Evolutionary conservation across 2,329 filamentous ascomycete genomes (phyloP).

Genomic region (Hymenoscyphus salicellus): DNA sequence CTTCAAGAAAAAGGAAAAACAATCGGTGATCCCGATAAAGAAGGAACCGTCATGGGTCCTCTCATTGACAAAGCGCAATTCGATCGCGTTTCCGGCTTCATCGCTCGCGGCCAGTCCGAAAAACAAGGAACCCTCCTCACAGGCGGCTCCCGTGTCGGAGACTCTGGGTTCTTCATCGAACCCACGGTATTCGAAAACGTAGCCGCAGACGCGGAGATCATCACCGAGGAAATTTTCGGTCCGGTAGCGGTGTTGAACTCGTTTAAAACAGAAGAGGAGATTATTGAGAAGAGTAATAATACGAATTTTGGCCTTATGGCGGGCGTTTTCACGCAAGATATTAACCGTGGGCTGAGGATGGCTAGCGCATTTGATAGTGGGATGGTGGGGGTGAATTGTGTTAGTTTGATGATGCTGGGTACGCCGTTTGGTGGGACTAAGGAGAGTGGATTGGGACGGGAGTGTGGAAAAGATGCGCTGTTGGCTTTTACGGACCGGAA

Average conservation of each 20-base stretch:
- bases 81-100: slow-evolving; percentile 24
- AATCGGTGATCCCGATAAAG: slow-evolving; percentile 59
- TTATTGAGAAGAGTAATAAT: slow-evolving; percentile 52
- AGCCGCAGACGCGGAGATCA: slow-evolving; percentile 39
- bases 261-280: slow-evolving; percentile 57
- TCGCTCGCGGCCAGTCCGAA: slow-evolving; percentile 21
- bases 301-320: slow-evolving; percentile 55
- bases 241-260: slow-evolving; percentile 58
- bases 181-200: slow-evolving; percentile 34
- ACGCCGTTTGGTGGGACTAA: slow-evolving; percentile 28
- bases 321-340: slow-evolving; percentile 51
- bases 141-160: slow-evolving; percentile 16
- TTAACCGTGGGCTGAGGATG: slow-evolving; percentile 38
- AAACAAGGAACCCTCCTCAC: slow-evolving; percentile 28
- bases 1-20: slow-evolving; percentile 55
- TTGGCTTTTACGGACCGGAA: slow-evolving; percentile 24
- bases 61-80: slow-evolving; percentile 43
- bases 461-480: slow-evolving; percentile 34
- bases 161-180: slow-evolving; percentile 24
- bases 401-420: slow-evolving; percentile 16
- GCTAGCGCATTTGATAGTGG: slow-evolving; percentile 51
- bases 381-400: slow-evolving; percentile 53
- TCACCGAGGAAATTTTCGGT: slow-evolving; percentile 40
- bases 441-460: slow-evolving; percentile 35
- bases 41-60: slow-evolving; percentile 57